Percentiles rank a stretch among this genome's conserved stretches.
These are phyloP conservation scores for Calonectria multiphialidica DNA, from an alignment of 2,329 filamentous ascomycete genomes.

Conservation along the genomic window DNA sequence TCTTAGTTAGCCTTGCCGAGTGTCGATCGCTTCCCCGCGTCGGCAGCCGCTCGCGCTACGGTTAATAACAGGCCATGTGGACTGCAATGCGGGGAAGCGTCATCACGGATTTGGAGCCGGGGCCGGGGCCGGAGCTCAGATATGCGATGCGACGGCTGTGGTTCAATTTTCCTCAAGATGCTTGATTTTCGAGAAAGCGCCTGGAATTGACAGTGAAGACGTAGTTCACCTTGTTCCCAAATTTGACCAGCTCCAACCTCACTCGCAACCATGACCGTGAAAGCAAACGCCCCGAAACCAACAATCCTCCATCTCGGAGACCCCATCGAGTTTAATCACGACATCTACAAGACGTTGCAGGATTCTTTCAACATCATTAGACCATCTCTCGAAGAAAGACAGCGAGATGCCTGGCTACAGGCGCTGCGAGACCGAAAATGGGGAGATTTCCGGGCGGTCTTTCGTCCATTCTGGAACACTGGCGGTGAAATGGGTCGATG, in stretches of 20 bases:
- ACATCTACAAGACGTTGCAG: conserved; percentile 46
- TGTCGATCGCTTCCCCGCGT: background rate
- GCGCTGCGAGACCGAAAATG: conserved; percentile 53
- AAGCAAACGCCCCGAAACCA: conserved; percentile 31
- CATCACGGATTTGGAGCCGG: background rate
- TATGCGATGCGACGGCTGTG: background rate
- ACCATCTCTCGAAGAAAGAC: conserved; percentile 51
- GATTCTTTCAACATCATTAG: conserved; percentile 48
- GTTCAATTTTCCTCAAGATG: background rate
- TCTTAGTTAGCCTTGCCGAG: background rate
- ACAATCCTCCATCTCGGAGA: conserved; percentile 49
- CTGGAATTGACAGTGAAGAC: background rate
- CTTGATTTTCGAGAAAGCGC: background rate
- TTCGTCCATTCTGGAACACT: conserved; percentile 73
- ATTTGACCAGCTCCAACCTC: background rate
- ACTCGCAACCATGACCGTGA: background rate
- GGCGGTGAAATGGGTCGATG: conserved; percentile 75
- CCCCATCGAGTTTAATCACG: conserved; percentile 45
- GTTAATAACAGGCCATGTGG: background rate
- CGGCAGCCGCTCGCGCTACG: background rate
- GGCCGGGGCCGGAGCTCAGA: background rate
- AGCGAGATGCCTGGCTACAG: conserved; percentile 52
- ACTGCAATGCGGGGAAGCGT: background rate
- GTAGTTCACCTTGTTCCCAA: background rate
- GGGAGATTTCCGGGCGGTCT: conserved; percentile 58